Evolutionary conservation across 164 flowering plant genomes (phyloP).

Genomic region (Stephania japonica): DNA sequence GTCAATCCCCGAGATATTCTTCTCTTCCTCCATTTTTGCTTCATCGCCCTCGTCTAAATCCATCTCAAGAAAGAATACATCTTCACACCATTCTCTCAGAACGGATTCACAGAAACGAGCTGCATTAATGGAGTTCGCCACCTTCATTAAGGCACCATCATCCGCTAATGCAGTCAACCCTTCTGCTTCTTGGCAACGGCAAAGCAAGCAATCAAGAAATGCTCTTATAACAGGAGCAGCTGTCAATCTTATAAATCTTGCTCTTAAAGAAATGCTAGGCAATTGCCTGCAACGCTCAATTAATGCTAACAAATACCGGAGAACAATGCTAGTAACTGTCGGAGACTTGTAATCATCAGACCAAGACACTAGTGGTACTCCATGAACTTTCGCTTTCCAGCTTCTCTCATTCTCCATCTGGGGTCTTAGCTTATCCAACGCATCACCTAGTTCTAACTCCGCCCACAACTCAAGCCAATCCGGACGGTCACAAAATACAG

Average conservation of each 20-base stretch:
- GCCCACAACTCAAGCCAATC: constrained; percentile 98
- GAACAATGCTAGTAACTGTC: constrained; percentile 37
- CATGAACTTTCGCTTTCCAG: constrained; percentile 59
- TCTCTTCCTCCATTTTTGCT: constrained; percentile 2
- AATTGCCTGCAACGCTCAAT: constrained; percentile 70
- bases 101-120: constrained; percentile 57
- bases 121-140: constrained; percentile 64
- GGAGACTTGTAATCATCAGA: constrained; percentile 66
- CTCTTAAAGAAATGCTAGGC: constrained; percentile 52
- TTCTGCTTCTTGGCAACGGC: constrained; percentile 96
- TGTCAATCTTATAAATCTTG: constrained; percentile 60
- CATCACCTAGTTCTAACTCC: constrained; percentile 62
- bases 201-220: constrained; percentile 48
- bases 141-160: constrained; percentile 68
- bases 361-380: constrained; percentile 32
- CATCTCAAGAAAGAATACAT: constrained; percentile 81
- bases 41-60: constrained; percentile 24
- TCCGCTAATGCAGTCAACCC: constrained; percentile 84
- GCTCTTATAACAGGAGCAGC: constrained; percentile 55
- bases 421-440: constrained; percentile 51
- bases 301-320: constrained; percentile 46
- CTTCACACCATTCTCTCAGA: constrained; percentile 76
- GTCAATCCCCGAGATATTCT: constrained; percentile 9
- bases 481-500: constrained; percentile 84
- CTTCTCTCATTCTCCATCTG: constrained; percentile 57